Base-by-base conservation (phyloP, 305 asterid genomes). In the Nicotiana rustica region DNA sequence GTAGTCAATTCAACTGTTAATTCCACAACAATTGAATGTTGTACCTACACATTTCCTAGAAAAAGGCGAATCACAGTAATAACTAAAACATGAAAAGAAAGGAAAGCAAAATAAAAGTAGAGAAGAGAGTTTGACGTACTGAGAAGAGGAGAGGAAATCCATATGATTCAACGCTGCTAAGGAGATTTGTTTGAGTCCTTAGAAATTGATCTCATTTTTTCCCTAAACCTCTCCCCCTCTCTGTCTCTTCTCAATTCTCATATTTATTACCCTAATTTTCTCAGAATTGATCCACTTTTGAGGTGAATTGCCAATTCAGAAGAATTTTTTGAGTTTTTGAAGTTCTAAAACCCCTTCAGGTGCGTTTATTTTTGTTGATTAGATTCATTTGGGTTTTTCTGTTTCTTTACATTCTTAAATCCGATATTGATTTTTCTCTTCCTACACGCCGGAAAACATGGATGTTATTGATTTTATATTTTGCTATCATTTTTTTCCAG, bases 291-390 rank as follows among this genome's bases (percentile, higher is more conserved):
- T 71, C 78, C 38, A 6, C 3, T 71, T 44, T 21, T 71, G 52
- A 71, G 78, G 36, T 44, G 78, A 66, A 66, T 66, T 31, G 5
- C 33, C 10, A 55, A 12, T 14, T 14, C n/a, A 60, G 66, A 31
- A 66, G 18, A 66, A 66, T 66, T 21, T 68, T 65, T 41, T 25
- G 10, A 25, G 31, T 9, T 62, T 69, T 47, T 38, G 56, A 69
- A 41, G 60, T 41, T 47, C 78, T 47, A 49, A 71, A 47, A 73
- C 79, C 79, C 44, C 44, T 75, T 47, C 64, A 75, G 79, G 79
- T 52, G 17, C 25, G 41, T 49, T 49, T 73, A 3, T 2, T 13
- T 73, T 49, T 49, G 17, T 73, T 73, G 25, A 61, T 73, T 73
- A 21, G 13, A 47, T 73, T 73, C 21, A 21, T 70, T 38, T 71